Evolutionary conservation across 2,329 filamentous ascomycete genomes (phyloP).

Genomic region (Stagonosporopsis cucurbitacearum): DNA sequence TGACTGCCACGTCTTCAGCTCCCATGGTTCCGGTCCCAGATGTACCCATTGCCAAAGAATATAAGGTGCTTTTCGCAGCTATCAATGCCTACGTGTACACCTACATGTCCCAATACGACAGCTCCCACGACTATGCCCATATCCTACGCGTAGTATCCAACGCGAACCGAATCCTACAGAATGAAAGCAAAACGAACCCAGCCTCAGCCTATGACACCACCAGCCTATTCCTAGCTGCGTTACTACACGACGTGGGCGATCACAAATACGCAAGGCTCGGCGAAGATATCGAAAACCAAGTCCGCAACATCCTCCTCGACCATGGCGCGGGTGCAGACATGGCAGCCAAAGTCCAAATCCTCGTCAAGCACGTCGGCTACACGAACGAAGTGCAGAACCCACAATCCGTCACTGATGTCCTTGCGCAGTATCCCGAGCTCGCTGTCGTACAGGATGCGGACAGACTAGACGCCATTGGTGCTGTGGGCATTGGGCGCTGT

Average conservation of each 20-base stretch:
- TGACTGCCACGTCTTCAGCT: not conserved
- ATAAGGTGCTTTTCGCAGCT: slow-evolving; percentile 35
- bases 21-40: slow-evolving; percentile 27
- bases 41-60: slow-evolving; percentile 30
- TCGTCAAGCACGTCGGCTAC: slow-evolving; percentile 81
- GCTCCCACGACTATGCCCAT: slow-evolving; percentile 87
- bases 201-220: slow-evolving; percentile 55
- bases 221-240: slow-evolving; percentile 70
- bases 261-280: slow-evolving; percentile 71
- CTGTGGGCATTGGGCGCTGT: slow-evolving; percentile 79
- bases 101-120: slow-evolving; percentile 63
- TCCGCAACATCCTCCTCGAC: slow-evolving; percentile 62
- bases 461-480: slow-evolving; percentile 87
- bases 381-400: slow-evolving; percentile 74
- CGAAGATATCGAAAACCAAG: slow-evolving; percentile 63
- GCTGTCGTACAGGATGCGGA: slow-evolving; percentile 92
- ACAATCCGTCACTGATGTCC: slow-evolving; percentile 63
- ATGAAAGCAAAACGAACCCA: slow-evolving; percentile 52
- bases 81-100: slow-evolving; percentile 42
- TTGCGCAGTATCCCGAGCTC: slow-evolving; percentile 73
- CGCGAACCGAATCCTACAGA: slow-evolving; percentile 67
- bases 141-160: slow-evolving; percentile 80
- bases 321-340: slow-evolving; percentile 64
- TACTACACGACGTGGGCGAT: slow-evolving; percentile 81
- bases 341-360: slow-evolving; percentile 70